phyloP scores from a whole-genome alignment of 805 yeast genomes.

The Naumovozyma baii region DNA sequence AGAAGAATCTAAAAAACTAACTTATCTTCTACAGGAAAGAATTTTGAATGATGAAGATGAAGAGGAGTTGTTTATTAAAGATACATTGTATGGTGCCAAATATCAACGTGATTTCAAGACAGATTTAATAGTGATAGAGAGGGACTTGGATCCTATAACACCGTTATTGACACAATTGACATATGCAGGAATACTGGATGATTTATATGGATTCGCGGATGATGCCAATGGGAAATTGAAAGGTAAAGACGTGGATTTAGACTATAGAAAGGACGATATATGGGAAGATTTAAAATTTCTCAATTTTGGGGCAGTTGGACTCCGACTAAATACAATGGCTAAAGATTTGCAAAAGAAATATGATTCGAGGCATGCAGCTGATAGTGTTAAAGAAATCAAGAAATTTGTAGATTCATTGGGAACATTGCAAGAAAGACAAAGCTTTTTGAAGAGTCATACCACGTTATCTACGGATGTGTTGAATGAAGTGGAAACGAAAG shows the following conservation, averaged over 20 bases:
- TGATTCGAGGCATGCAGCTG: constrained; percentile 47
- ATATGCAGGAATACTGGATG: constrained; percentile 76
- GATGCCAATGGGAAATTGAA: constrained; percentile 25
- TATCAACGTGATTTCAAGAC: constrained; percentile 41
- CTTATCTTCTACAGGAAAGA: constrained; percentile 13
- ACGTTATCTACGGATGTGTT: constrained; percentile 58
- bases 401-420: constrained; percentile 62
- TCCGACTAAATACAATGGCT: constrained; percentile 59
- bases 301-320: constrained; percentile 76
- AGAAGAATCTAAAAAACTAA: constrained; percentile 13
- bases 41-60: constrained; percentile 7
- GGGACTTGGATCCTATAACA: constrained; percentile 65
- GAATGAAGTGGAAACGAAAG: constrained; percentile 32
- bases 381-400: constrained; percentile 56
- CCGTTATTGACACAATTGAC: constrained; percentile 68
- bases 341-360: constrained; percentile 59
- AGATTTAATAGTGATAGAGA: constrained; percentile 69
- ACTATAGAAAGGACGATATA: constrained; percentile 21
- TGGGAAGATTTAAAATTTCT: constrained; percentile 43
- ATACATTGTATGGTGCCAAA: constrained; percentile 26
- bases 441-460: constrained; percentile 63
- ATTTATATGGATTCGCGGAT: constrained; percentile 44
- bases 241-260: constrained; percentile 14
- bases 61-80: constrained; percentile 17
- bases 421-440: constrained; percentile 56